Base-by-base conservation (phyloP, 2,329 filamentous ascomycete species). In the Ophiognomonia clavigignenti-juglandacearum region DNA sequence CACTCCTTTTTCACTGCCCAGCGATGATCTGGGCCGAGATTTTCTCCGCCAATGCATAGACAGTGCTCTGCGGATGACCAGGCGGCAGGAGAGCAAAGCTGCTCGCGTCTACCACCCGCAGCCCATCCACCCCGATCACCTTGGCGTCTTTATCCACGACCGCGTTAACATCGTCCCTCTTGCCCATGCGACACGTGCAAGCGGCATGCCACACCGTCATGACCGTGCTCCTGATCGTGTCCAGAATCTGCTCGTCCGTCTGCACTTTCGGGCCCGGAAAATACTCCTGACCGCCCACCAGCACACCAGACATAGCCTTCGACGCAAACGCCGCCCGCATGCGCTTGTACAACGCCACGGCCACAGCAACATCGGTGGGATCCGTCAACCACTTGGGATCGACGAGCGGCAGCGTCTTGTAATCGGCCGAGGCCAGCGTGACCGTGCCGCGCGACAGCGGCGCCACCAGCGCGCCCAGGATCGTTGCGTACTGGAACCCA, bases 181-280 rank as follows among this genome's bases (percentile, higher is more conserved):
- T 56, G 1, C 66, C 67, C 64, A 69, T 71, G 16, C 59, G 61
- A 46, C 63, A 68, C 0, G 65, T 64, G 10, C 59, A 58, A 2
- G 57, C 48, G 0, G 62, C 59, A 53, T 70, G 65, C 48, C 56
- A 65, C 7, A 66, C 48, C 1, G 59, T 59, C 43, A 56, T 60
- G 19, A 62, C 47, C 8, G 19, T 58, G 14, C 48, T 52, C 8
- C 53, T 52, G 32, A 57, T 52, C 38, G 58, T 37, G 7, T 54
- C 50, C 54, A 65, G 45, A 24, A 72, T 62, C 35, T 68, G 55
- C 8, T 43, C 61, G 49, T 71, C 65, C 1, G 58, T 64, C n/a
- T 59, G 55, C 6, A 64, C 55, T 14, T 61, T 50, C 1, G 24
- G 22, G 2, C 67, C 68, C 0, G 67, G 68, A 39, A 61, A 63